A percentile compares a stretch with the other conserved stretches of the same genome.
Conservation (phyloP, 257 asterid species). For the Oldenlandia corymbosa region DNA sequence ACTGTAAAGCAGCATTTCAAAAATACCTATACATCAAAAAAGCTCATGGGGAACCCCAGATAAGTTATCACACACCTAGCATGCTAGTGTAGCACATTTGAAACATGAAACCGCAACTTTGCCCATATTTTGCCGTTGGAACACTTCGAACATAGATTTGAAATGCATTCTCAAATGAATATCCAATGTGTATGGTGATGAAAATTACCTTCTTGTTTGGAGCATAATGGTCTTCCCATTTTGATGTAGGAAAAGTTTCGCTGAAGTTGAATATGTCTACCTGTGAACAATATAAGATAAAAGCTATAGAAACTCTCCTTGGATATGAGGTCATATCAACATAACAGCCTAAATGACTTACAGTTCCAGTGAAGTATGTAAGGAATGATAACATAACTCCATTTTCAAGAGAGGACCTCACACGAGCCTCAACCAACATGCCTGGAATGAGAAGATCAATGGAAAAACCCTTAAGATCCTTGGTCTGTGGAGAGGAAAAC, state of each 20-base stretch:
- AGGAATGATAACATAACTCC: constrained; percentile 88
- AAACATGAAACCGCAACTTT: background rate
- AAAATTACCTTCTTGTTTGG: constrained; percentile 68
- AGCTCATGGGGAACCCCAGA: background rate
- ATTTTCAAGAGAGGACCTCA: constrained; percentile 76
- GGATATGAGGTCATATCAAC: constrained; percentile 14
- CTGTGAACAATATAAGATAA: constrained; percentile 33
- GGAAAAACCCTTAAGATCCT: constrained; percentile 86
- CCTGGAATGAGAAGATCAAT: constrained; percentile 97
- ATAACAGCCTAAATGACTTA: constrained; percentile 36
- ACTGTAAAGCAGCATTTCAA: background rate
- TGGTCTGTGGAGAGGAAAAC: constrained; percentile 49
- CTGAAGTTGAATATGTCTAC: constrained; percentile 74
- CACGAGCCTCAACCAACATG: constrained; percentile 95
- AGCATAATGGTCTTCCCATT: constrained; percentile 70
- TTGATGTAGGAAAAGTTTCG: constrained; percentile 61
- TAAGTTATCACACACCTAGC: background rate
- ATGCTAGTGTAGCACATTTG: background rate
- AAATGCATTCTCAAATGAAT: background rate
- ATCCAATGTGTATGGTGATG: background rate
- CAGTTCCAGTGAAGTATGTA: constrained; percentile 92
- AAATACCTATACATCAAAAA: background rate
- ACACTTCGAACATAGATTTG: background rate
- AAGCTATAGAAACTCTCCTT: constrained; percentile 7
- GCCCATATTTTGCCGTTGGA: background rate